Evolutionary conservation across 2,329 filamentous ascomycete species (phyloP).

Genomic region (Simplicillium aogashimaense): DNA sequence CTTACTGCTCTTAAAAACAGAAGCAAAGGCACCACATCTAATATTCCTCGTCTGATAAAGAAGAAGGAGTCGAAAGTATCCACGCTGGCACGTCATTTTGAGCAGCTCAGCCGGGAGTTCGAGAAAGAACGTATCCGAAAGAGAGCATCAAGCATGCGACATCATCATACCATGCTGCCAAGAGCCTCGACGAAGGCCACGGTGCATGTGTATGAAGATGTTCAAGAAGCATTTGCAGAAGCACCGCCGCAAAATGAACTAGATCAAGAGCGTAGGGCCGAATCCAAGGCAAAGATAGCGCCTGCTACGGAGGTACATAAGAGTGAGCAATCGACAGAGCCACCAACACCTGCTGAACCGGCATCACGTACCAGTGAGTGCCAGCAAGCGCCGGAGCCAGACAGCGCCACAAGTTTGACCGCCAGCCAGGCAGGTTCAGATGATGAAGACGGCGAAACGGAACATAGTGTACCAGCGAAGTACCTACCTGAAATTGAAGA

Average conservation of each 20-base stretch:
- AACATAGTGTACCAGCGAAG: conserved; percentile 60
- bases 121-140: conserved; percentile 88
- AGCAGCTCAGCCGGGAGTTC: conserved; percentile 92
- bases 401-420: conserved; percentile 16
- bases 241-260: conserved; percentile 56
- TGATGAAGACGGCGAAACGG: conserved; percentile 61
- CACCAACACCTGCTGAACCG: conserved; percentile 12
- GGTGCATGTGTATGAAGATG: conserved; percentile 90
- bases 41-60: conserved; percentile 81
- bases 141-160: conserved; percentile 63
- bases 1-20: conserved; percentile 53
- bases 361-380: conserved; percentile 13
- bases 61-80: conserved; percentile 74
- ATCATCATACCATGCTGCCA: conserved; percentile 71
- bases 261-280: conserved; percentile 16
- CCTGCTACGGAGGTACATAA: conserved; percentile 1
- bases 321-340: conserved; percentile 12
- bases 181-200: conserved; percentile 90
- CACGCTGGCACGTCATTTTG: conserved; percentile 89
- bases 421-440: conserved; percentile 52
- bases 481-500: conserved; percentile 54
- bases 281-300: conserved; percentile 9
- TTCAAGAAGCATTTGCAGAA: conserved; percentile 86
- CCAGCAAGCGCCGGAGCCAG: conserved; percentile 15
- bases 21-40: conserved; percentile 52